Evolutionary conservation across 768 basidiomycete genomes (phyloP), one percentile per base, ranked within the genome.

Genomic region (Suillus subalutaceus): DNA sequence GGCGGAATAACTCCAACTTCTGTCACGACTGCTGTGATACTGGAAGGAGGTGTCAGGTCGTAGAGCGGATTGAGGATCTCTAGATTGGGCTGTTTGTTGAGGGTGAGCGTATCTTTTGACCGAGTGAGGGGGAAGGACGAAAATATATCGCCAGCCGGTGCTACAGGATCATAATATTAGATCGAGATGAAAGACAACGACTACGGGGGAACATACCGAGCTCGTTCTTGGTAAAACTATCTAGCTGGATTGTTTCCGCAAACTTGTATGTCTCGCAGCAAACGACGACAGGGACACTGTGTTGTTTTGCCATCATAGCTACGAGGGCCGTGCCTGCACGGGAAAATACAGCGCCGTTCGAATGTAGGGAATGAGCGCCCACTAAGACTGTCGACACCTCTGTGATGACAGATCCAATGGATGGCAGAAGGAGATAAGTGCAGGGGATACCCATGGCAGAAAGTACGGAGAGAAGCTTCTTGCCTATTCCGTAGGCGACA

Each of bases 211-310:
- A 44, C 86, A 75, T 70, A 93, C 97, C 97, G 46, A 98, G 82
- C 79, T 99, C 97, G 73, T 99, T 99, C 78, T 93, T 95, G 52
- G 92, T 94, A 71, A 99, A 96, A 23, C 92, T 92, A 76, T 99
- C 97, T 63, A 99, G 82, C 77, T 93, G 90, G 37, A 99, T 90
- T 41, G 88, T 88, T 71, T 99, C 97, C 20, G 93, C 92, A 72
- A 96, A 99, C 77, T 99, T 99, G 81, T 99, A 99, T 5, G 97
- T 99, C 79, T 99, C 97, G 72, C 96, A 97, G 69, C 96, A 98
- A 32, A 97, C 94, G 41, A 99, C 88, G 9, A 99, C 96, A 6
- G 97, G 97, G 0, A 98, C 91, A 30, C 89, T 90, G 72, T 91
- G 86, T 57, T 88, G 87, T 77, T 93, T 94, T 2, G 94, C 93